Evolutionary conservation across 1,139 yeast genomes (phyloP), one percentile per base, ranked within the genome.

Genomic region (Taphrina populina): DNA sequence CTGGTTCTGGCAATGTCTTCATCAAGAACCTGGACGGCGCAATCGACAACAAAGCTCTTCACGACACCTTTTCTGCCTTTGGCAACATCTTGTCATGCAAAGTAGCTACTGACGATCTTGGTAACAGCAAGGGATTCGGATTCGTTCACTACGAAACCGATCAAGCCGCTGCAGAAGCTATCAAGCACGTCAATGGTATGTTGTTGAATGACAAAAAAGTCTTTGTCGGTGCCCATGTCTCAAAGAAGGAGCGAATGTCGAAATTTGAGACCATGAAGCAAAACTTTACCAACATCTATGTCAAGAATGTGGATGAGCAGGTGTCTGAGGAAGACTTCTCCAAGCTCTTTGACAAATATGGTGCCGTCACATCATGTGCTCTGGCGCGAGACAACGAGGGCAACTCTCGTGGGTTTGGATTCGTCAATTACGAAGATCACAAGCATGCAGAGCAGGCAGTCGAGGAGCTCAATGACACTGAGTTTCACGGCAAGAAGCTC

Each of bases 121-220:
- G 98, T 65, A 78, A 78, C 72, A 88, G 96, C 66, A 88, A 86
- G 73, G 95, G 97, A 68, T 92, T 90, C 69, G 99, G 98, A 70
- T 92, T 88, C 72, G 97, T 92, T 65, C 99, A 92, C 76, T 92
- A 85, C 75, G 96, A 88, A 73, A 82, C 87, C 63, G 86, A 84
- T 64, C 95, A 86, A 74, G 85, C 95, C 66, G 98, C 99, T 62
- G 79, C 80, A 63, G 90, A 88, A 67, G 98, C 98, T 66, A 88
- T 94, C 72, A 95, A 88, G 76, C 88, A 88, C 72, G 95, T 92
- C 69, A 90, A 92, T 74, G 99, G 99, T 75, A 92, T 94, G 98
- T 80, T 87, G 71, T 81, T 94, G 76, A 92, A 92, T 76, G 96
- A 90, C 74, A 88, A 84, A 75, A 95, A 88, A 77, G 96, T 92